Evolutionary conservation across 2,329 filamentous ascomycete species (phyloP).

Genomic region (Neofusicoccum laricinum): DNA sequence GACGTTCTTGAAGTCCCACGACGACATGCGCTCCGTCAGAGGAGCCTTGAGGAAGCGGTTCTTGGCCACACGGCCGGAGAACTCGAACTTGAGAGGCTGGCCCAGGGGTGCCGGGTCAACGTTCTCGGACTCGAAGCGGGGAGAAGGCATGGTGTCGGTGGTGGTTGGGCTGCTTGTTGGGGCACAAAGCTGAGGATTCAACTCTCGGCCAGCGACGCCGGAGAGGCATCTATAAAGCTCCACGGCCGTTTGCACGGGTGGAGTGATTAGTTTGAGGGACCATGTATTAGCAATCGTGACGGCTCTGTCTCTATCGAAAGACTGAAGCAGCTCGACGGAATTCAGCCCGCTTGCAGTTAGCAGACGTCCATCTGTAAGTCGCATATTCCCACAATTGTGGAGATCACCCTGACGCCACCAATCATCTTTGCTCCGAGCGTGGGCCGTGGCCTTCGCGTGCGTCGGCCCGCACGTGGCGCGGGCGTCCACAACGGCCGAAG

Average conservation of each 20-base stretch:
- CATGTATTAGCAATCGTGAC: conserved; percentile 4
- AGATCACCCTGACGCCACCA: not conserved
- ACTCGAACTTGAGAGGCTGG: conserved; percentile 44
- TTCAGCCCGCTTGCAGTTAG: conserved; percentile 1
- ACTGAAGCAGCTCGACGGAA: not conserved
- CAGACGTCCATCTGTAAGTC: not conserved
- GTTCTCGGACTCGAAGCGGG: conserved; percentile 41
- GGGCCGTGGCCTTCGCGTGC: not conserved
- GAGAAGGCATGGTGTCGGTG: conserved; percentile 17
- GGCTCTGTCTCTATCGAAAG: not conserved
- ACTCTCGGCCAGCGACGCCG: not conserved
- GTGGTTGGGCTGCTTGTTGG: not conserved
- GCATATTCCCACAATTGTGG: not conserved
- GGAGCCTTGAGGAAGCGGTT: conserved; percentile 66
- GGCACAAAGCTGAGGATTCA: not conserved
- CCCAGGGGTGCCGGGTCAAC: conserved; percentile 41
- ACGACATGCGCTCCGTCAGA: conserved; percentile 64
- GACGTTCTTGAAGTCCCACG: conserved; percentile 56
- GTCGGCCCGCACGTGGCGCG: conserved; percentile 12
- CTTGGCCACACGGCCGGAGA: conserved; percentile 54
- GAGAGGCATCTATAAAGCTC: not conserved
- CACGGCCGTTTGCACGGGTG: not conserved
- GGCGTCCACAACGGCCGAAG: not conserved
- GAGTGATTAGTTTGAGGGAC: conserved; percentile 1
- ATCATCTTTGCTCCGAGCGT: conserved; percentile 5